phyloP scores from a whole-genome alignment of 306 rosid species.

The Sphenostylis stenocarpa region DNA sequence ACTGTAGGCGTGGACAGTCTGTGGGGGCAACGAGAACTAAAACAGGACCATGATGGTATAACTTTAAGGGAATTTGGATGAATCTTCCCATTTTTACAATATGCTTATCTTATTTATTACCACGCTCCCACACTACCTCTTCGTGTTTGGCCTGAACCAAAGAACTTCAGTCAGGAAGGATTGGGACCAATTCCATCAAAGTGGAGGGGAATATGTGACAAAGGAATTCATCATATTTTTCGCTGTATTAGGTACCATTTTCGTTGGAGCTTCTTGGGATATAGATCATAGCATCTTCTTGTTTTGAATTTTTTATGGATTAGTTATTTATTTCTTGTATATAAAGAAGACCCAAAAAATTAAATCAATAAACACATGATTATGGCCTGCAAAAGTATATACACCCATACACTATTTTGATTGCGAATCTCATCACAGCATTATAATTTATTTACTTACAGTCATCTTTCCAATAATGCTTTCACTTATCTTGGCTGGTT shows the following conservation, averaged over 20 bases:
- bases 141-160: conserved; percentile 87
- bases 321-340: no score
- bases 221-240: conserved; percentile 45
- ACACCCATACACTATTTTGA: neutral
- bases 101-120: conserved; percentile 20
- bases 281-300: neutral
- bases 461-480: neutral
- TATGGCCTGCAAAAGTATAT: neutral
- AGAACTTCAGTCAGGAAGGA: conserved; percentile 65
- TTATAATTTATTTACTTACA: neutral
- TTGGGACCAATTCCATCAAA: conserved; percentile 81
- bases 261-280: neutral
- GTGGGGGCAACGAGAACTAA: conserved; percentile 11
- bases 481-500: neutral
- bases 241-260: conserved; percentile 70
- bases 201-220: conserved; percentile 84
- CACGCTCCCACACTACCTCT: neutral
- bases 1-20: neutral
- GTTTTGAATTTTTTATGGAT: no score
- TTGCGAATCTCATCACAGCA: neutral
- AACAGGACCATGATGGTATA: conserved; percentile 8
- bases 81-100: neutral
- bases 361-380: neutral
- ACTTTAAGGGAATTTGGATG: neutral
- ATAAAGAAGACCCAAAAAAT: no score